Conservation (phyloP, 352 stramenopile genomes). For the Globisporangium parvum region DNA sequence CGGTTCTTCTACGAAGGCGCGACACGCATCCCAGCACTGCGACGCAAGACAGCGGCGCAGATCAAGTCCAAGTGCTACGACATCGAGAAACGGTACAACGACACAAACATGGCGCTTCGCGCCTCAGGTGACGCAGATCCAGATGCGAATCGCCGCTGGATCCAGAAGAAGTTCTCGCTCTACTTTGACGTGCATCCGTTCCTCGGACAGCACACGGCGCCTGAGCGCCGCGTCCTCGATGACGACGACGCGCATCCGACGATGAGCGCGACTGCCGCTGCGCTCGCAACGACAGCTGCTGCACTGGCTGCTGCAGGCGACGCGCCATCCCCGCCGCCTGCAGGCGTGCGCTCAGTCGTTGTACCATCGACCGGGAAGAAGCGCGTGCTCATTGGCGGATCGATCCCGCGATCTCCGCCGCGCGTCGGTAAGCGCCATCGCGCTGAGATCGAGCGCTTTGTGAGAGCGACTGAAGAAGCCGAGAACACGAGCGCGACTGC, state of each 20-base stretch:
- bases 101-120: slow-evolving; percentile 9
- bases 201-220: slow-evolving; percentile 3
- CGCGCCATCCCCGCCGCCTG: slow-evolving; percentile 3
- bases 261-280: neutral
- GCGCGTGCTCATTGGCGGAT: slow-evolving; percentile 5
- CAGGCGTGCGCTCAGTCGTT: slow-evolving; percentile 6
- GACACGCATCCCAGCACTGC: slow-evolving; percentile 9
- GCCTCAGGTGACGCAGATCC: neutral
- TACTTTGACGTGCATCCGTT: slow-evolving; percentile 18
- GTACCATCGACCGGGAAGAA: slow-evolving; percentile 7
- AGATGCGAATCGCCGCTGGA: slow-evolving; percentile 5
- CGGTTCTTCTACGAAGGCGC: slow-evolving; percentile 15
- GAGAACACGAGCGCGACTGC: neutral
- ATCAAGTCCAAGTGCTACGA: slow-evolving; percentile 20
- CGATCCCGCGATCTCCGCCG: slow-evolving; percentile 3
- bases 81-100: slow-evolving; percentile 16
- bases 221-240: neutral
- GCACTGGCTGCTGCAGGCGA: neutral
- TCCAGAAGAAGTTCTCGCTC: slow-evolving; percentile 16
- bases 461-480: slow-evolving; percentile 6
- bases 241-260: neutral
- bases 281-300: neutral
- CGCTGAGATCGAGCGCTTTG: slow-evolving; percentile 12
- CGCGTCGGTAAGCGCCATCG: slow-evolving; percentile 10
- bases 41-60: slow-evolving; percentile 11